These are phyloP conservation scores for Biancaea sappan DNA, from an alignment of 306 rosid species.

Conservation along the genomic window DNA sequence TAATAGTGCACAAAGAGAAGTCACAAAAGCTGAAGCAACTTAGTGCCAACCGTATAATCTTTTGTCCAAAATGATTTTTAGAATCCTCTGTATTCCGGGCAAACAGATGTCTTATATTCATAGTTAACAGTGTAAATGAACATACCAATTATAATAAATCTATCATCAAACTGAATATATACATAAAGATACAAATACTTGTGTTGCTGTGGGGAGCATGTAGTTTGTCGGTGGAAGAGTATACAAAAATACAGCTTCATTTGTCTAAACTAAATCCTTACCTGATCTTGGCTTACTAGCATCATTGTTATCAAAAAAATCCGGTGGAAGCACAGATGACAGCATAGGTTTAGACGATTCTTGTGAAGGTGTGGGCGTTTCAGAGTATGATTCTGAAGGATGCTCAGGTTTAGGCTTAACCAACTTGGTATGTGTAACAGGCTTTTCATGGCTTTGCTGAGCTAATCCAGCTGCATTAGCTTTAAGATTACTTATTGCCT, in stretches of 20 bases:
- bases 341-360: slow-evolving; percentile 48
- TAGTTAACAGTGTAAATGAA: slow-evolving; percentile 2
- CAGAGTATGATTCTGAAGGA: slow-evolving; percentile 36
- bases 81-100: slow-evolving; percentile 3
- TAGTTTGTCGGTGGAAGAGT: slow-evolving; percentile 17
- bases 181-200: not conserved
- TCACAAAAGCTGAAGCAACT: not conserved
- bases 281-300: slow-evolving; percentile 52
- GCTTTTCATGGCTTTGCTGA: slow-evolving; percentile 48
- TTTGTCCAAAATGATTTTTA: not conserved
- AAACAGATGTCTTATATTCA: not conserved
- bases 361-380: slow-evolving; percentile 38
- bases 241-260: not conserved
- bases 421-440: slow-evolving; percentile 40
- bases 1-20: not conserved
- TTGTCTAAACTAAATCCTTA: slow-evolving; percentile 40
- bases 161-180: not conserved
- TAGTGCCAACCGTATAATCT: not conserved
- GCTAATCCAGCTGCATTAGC: slow-evolving; percentile 66
- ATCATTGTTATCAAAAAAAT: slow-evolving; percentile 68
- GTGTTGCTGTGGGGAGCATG: not conserved
- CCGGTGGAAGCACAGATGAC: slow-evolving; percentile 72
- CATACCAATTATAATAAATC: not conserved
- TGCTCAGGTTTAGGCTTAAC: slow-evolving; percentile 46
- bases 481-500: slow-evolving; percentile 74